Evolutionary conservation across 2,329 filamentous ascomycete species (phyloP).

Genomic region (Arthrinium puccinioides): DNA sequence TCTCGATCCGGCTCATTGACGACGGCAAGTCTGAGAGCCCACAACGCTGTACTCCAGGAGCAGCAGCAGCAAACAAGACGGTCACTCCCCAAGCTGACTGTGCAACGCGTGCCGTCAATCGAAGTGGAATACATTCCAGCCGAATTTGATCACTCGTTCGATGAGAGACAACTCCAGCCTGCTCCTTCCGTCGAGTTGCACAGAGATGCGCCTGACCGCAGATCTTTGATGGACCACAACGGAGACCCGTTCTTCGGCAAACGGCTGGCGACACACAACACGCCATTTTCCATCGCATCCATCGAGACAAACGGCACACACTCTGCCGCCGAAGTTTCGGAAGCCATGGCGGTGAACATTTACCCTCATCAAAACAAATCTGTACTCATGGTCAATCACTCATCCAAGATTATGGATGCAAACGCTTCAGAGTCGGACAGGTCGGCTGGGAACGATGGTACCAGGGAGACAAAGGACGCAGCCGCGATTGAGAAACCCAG

Average conservation of each 20-base stretch:
- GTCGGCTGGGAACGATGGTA: conserved; percentile 6
- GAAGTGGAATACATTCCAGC: conserved; percentile 17
- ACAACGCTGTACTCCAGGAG: conserved; percentile 34
- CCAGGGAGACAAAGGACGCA: conserved; percentile 6
- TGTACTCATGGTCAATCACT: conserved; percentile 51
- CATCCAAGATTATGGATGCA: conserved; percentile 40
- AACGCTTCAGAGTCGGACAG: conserved; percentile 18
- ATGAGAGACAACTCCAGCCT: conserved; percentile 21
- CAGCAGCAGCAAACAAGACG: conserved; percentile 13
- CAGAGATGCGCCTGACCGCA: conserved; percentile 23
- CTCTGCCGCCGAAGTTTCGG: conserved; percentile 53
- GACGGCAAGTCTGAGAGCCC: conserved; percentile 49
- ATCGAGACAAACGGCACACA: conserved; percentile 52
- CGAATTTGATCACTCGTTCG: conserved; percentile 11
- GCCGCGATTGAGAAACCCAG: conserved; percentile 22
- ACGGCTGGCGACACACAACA: conserved; percentile 47
- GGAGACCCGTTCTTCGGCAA: conserved; percentile 47
- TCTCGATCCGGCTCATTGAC: conserved; percentile 41
- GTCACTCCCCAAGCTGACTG: conserved; percentile 15
- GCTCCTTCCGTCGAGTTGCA: conserved; percentile 27
- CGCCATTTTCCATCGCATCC: conserved; percentile 55
- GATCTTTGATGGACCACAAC: conserved; percentile 36
- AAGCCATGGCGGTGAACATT: conserved; percentile 55
- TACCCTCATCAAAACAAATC: conserved; percentile 60
- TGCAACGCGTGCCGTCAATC: conserved; percentile 19